Conservation (phyloP, 2,329 filamentous ascomycete species). For the Cercospora janseana region DNA sequence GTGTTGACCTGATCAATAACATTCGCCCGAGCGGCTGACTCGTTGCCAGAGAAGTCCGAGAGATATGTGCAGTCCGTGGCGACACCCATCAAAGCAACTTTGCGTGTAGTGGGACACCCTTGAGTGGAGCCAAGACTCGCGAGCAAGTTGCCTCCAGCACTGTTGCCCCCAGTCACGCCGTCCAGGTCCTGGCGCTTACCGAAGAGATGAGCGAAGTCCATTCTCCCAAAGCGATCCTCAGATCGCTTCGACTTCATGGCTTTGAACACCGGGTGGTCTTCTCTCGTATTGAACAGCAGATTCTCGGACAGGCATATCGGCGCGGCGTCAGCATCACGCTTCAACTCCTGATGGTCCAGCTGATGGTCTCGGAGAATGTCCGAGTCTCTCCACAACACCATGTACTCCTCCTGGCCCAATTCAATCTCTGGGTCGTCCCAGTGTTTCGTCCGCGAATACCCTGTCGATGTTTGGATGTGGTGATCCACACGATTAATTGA, state of each 20-base stretch:
- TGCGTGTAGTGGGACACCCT: conserved; percentile 88
- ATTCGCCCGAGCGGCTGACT: conserved; percentile 65
- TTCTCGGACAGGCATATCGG: conserved; percentile 66
- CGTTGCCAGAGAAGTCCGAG: conserved; percentile 64
- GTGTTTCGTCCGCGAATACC: conserved; percentile 71
- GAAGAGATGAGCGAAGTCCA: conserved; percentile 65
- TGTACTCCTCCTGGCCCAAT: conserved; percentile 62
- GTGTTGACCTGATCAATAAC: conserved; percentile 81
- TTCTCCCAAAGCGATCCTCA: conserved; percentile 57
- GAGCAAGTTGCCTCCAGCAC: conserved; percentile 74
- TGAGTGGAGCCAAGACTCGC: conserved; percentile 73
- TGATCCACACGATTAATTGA: conserved; percentile 77
- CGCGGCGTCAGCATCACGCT: conserved; percentile 37
- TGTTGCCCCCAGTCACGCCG: conserved; percentile 68
- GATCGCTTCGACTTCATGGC: conserved; percentile 52
- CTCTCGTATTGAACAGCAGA: conserved; percentile 75
- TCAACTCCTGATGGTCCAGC: conserved; percentile 59
- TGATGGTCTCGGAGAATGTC: conserved; percentile 59
- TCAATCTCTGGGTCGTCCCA: conserved; percentile 66
- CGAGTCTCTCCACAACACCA: conserved; percentile 91
- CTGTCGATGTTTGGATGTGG: conserved; percentile 74
- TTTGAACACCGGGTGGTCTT: conserved; percentile 65
- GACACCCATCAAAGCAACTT: conserved; percentile 85
- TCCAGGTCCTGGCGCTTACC: conserved; percentile 64
- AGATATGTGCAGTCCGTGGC: conserved; percentile 93